Base-by-base conservation (phyloP, 352 stramenopile genomes). In the Phytophthora sojae region DNA sequence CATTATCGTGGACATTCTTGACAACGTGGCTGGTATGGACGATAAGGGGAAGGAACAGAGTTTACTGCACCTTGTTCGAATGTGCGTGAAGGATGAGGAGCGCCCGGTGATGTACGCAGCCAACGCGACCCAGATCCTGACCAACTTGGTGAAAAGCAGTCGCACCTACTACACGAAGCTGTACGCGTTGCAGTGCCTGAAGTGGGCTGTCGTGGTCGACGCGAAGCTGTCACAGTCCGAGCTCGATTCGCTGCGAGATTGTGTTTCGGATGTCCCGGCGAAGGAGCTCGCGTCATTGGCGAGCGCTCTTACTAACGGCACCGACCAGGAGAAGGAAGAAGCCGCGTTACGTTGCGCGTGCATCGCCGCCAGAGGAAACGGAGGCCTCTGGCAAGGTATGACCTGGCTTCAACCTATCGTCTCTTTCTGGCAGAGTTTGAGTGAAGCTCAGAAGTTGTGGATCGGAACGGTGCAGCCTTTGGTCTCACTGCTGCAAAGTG, bases 111-210 rank as follows among this genome's bases (percentile, higher is more conserved):
- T 65, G 58, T 65, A 63, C 45, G 21, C 57, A 49, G 58, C 58
- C 25, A 56, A 64, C 19, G 57, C 17, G 15, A 23, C 52, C 29
- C 21, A 15, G 17, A 51, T 35, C 2, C 19, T 65, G 19, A 45
- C 29, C 21, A 25, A 57, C 8, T 50, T 57, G 45, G 58, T 65
- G 45, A 57, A 39, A 17, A 57, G 2, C 23, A 19, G 58, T 7
- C n/a, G 29, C 26, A 29, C 30, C 1, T 47, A 51, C 49, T 51
- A 42, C 47, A 39, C 21, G 3, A 47, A 65, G 19, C 14, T 65
- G 2, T 65, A 65, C 19, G 58, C 58, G 6, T 14, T 65, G 47
- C 45, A 65, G 15, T 65, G 58, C 21, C 12, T 65, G 30, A 65
- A 57, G 19, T 65, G 58, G 58, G 4, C 30, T 35, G 30, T 47